Percentiles rank a stretch among this genome's conserved stretches.
These are phyloP conservation scores for Tremellales sp. DNA, from an alignment of 1,284 basidiomycete species.

Conservation along the genomic window DNA sequence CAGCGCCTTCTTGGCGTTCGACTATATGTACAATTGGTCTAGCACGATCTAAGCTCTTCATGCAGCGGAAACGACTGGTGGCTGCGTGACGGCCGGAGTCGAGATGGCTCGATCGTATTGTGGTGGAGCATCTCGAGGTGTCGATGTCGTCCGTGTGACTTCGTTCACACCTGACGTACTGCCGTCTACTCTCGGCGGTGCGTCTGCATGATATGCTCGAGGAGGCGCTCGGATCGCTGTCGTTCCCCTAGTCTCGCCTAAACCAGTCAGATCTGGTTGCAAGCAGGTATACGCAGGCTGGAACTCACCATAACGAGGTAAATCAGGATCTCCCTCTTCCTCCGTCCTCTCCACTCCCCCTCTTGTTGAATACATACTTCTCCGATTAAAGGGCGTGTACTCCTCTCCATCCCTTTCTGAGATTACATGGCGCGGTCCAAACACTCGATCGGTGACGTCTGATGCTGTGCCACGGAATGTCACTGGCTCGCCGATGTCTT, in stretches of 20 bases:
- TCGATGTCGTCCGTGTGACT: background rate
- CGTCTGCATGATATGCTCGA: conserved; percentile 1
- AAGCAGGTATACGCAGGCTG: background rate
- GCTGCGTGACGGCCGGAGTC: background rate
- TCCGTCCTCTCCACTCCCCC: conserved; percentile 1
- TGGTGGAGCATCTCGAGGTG: conserved; percentile 1
- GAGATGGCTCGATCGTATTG: background rate
- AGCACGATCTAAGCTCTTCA: background rate
- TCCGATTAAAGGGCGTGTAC: conserved; percentile 4
- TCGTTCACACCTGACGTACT: background rate
- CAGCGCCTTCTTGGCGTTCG: background rate
- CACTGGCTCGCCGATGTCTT: background rate
- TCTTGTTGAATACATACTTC: background rate
- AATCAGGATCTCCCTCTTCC: conserved; percentile 8
- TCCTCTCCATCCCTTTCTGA: conserved; percentile 1
- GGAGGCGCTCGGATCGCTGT: conserved; percentile 3
- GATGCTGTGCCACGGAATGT: conserved; percentile 1
- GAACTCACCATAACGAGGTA: conserved; percentile 10
- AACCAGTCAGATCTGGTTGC: background rate
- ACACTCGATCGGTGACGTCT: conserved; percentile 5
- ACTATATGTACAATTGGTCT: background rate
- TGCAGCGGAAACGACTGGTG: background rate
- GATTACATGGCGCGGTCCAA: background rate
- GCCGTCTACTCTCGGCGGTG: background rate
- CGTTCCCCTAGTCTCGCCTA: conserved; percentile 1